Evolutionary conservation across 805 yeast species (phyloP), one percentile per base, ranked within the genome.

Genomic region (Kuraishia cidri): DNA sequence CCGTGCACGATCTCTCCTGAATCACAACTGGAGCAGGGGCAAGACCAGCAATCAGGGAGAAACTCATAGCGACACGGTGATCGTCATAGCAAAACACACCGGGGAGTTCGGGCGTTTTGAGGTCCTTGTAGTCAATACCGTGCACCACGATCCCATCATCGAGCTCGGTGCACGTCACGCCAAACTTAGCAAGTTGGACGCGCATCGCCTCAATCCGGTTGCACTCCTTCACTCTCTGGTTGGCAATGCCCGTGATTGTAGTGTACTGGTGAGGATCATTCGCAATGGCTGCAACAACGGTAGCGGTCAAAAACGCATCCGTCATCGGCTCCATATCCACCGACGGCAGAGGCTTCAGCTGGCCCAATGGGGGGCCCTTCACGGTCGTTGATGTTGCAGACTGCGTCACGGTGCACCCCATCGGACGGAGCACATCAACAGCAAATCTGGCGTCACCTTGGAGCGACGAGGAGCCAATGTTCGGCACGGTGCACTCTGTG

Each of bases 251-350:
- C 23, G 82, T 76, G 47, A 92, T 92, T 5, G 81, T 70, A 10
- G 97, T 90, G 7, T 76, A 61, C 31, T 60, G 62, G 27, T 58
- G 64, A 9, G 69, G 64, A 40, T 63, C 63, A 36, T 66, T 64
- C 4, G 96, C 95, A 26, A 83, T 71, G n/a, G 98, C 96, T 22
- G 97, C 98, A 13, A 87, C 94, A 9, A 92, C 97, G 34, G 94
- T 75, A 0, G 98, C 98, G 11, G 98, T 92, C 48, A 92, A 65
- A 54, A 92, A 92, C 0, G 98, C 98, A 58, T 92, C 98, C 0
- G 98, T 92, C 98, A 92, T 92, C 34, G 98, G 97, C 60, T 92
- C 98, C 98, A 92, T 92, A 53, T 92, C 97, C 36, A 92, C 80
- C 40, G 65, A 71, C 9, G 75, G 64, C 41, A 92, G 63, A 5